Evolutionary conservation across 148 eudicot species (phyloP), one percentile per base, ranked within the genome.

Genomic region (Agrostemma githago): DNA sequence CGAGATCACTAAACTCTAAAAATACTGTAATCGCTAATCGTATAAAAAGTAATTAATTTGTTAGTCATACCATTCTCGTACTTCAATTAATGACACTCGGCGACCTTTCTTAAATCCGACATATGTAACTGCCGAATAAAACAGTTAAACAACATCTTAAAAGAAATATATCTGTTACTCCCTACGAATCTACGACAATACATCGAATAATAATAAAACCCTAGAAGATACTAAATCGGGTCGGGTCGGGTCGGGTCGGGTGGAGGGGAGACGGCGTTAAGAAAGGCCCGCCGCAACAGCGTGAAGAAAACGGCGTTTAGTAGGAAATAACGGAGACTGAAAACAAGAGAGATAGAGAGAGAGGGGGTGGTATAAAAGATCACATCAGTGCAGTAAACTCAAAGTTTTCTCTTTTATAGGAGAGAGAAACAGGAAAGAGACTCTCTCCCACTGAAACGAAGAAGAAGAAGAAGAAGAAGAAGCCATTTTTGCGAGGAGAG

Each of bases 231-330:
- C 39, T 15, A 15, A 51, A 12, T 51, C 16, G 56, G 56, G 56
- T 51, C 10, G 56, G 56, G 56, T 43, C 16, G 14, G 14, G 14
- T 51, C 16, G 56, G 56, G 56, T 43, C 16, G 14, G 14, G 14
- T 51, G 3, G 56, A 14, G 34, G 34, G 34, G n/a, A 21, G 74
- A 84, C 87, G 75, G 61, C 87, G 87, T 81, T 5, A 79, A 17
- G 46, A 57, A 62, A 26, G 48, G 14, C 74, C 73, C 77, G 81
- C 76, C 80, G 70, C 74, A 75, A 81, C 76, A 76, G 21, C 77
- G 83, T 81, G n/a, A 57, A 6, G 0, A 1, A 62, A 76, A 81
- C 86, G 78, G 61, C 80, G 83, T 73, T 71, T 39, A 34, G 17
- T 14, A 21, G 6, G 8, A 8, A 3, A 40, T 77, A 73, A 80